Conservation (phyloP, 257 asterid genomes). For the Penstemon eatonii region DNA sequence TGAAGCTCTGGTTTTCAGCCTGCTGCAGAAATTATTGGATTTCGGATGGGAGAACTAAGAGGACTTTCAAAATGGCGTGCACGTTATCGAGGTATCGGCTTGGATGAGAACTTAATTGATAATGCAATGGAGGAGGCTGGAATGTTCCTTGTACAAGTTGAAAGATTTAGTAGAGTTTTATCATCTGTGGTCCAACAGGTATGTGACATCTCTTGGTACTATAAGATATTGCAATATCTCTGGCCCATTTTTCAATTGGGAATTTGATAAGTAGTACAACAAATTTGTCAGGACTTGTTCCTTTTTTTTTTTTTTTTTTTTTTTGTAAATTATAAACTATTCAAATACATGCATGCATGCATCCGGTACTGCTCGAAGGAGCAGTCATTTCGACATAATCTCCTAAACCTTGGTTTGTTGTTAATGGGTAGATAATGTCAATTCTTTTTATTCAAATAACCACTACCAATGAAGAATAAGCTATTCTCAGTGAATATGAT, state of each 20-base stretch:
- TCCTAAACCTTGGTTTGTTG: background rate
- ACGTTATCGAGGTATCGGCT: conserved; percentile 77
- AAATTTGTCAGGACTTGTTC: background rate
- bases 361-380: background rate
- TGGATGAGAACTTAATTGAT: conserved; percentile 80
- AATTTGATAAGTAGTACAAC: conserved; percentile 7
- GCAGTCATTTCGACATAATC: conserved; percentile 6
- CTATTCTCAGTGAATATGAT: conserved; percentile 8
- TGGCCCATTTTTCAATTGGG: conserved; percentile 9
- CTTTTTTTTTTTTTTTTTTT: no score
- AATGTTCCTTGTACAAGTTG: conserved; percentile 77
- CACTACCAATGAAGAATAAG: background rate
- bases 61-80: conserved; percentile 98
- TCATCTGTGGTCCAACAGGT: conserved; percentile 96
- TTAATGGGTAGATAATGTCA: background rate
- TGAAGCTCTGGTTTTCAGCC: conserved; percentile 68
- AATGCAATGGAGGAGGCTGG: conserved; percentile 89
- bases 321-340: no score
- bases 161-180: conserved; percentile 71
- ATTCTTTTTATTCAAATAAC: conserved; percentile 2
- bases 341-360: background rate
- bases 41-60: conserved; percentile 91
- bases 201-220: conserved; percentile 23
- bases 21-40: conserved; percentile 94
- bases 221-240: conserved; percentile 8